These are phyloP conservation scores for Carnegiea gigantea DNA, from an alignment of 179 eudicot species.

Conservation along the genomic window DNA sequence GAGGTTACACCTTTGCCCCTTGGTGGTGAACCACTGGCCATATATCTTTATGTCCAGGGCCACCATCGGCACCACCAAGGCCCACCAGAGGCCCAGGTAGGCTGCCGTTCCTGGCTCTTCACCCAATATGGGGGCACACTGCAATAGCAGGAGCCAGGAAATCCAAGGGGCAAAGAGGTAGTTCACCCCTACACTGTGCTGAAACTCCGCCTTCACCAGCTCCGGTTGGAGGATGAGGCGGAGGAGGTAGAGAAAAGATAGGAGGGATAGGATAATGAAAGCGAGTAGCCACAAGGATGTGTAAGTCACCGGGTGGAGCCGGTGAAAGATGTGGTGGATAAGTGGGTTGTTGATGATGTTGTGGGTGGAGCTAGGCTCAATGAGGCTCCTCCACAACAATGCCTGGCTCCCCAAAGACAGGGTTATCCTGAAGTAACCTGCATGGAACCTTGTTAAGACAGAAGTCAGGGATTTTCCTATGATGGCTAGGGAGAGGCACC, in stretches of 20 bases:
- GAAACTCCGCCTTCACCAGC: constrained; percentile 37
- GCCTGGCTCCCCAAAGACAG: constrained; percentile 46
- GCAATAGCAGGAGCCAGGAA: constrained; percentile 50
- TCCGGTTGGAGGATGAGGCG: constrained; percentile 24
- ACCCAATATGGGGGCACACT: constrained; percentile 34
- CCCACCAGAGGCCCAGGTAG: constrained; percentile 31
- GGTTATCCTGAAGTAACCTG: constrained; percentile 46
- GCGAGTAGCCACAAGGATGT: constrained; percentile 35
- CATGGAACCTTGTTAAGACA: constrained; percentile 31
- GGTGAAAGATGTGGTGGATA: constrained; percentile 14
- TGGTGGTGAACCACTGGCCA: constrained; percentile 52
- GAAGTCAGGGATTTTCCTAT: not conserved
- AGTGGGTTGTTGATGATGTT: constrained; percentile 18
- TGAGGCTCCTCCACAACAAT: constrained; percentile 45
- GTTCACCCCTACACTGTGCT: constrained; percentile 49
- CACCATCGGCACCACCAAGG: constrained; percentile 38
- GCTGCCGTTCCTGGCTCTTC: not conserved
- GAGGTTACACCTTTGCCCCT: constrained; percentile 31
- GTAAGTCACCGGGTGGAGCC: constrained; percentile 33
- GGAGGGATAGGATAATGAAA: constrained; percentile 10
- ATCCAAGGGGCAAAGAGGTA: constrained; percentile 68
- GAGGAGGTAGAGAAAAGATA: constrained; percentile 32
- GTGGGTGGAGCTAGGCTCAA: constrained; percentile 16
- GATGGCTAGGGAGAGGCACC: not conserved
- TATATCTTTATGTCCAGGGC: constrained; percentile 44